These are phyloP conservation scores for Pholiota microspora DNA, from an alignment of 768 basidiomycete species.

Conservation along the genomic window DNA sequence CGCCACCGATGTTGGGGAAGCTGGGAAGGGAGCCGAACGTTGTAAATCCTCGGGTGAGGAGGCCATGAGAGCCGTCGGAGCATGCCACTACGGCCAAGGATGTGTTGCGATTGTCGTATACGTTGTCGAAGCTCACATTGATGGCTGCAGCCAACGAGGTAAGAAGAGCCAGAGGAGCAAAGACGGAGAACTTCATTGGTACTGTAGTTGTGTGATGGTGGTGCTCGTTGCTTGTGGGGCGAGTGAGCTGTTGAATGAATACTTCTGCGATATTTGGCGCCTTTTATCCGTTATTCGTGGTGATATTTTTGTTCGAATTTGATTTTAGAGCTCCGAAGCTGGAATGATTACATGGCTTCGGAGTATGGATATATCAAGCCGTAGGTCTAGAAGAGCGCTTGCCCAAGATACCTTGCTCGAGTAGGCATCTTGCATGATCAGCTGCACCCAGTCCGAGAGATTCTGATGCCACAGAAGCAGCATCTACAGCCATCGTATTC, in stretches of 20 bases:
- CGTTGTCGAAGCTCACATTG: conserved; percentile 40
- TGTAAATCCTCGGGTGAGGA: conserved; percentile 41
- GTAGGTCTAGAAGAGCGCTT: not conserved
- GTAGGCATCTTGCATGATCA: not conserved
- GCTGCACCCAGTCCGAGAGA: not conserved
- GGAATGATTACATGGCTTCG: not conserved
- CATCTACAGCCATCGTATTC: not conserved
- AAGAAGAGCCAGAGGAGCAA: conserved; percentile 23
- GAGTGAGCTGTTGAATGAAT: not conserved
- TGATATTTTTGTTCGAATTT: not conserved
- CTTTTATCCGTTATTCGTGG: not conserved
- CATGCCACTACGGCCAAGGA: conserved; percentile 44
- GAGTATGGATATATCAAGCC: too few relatives aligned
- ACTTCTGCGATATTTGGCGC: not conserved
- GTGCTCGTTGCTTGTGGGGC: not conserved
- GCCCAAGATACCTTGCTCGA: not conserved
- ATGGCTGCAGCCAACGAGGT: conserved; percentile 23
- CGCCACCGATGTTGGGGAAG: conserved; percentile 63
- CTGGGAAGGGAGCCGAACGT: conserved; percentile 51
- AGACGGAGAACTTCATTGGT: conserved; percentile 31
- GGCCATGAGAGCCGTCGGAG: conserved; percentile 50
- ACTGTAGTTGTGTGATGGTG: not conserved
- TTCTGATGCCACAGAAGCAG: not conserved
- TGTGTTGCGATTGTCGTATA: conserved; percentile 43
- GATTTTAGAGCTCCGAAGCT: not conserved